These are phyloP conservation scores for Whalleya microplaca DNA, from an alignment of 2,329 filamentous ascomycete species.

Conservation along the genomic window DNA sequence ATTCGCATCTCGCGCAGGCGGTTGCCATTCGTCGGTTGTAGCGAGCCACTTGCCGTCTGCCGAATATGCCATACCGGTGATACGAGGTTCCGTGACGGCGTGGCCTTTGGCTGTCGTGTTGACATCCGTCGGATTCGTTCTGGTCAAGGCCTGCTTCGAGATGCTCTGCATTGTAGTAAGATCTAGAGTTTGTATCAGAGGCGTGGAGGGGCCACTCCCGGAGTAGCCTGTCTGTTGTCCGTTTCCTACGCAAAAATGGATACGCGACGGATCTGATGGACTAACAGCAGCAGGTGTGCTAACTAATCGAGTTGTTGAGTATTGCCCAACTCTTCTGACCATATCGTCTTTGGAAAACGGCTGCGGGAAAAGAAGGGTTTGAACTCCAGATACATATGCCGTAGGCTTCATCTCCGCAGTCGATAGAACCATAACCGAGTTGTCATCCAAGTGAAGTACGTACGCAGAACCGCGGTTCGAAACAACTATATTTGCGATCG, in stretches of 20 bases:
- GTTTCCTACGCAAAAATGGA: slow-evolving; percentile 70
- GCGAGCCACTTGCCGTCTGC: slow-evolving; percentile 86
- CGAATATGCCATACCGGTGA: slow-evolving; percentile 76
- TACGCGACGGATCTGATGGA: slow-evolving; percentile 63
- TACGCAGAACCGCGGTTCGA: slow-evolving; percentile 82
- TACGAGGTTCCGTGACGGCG: slow-evolving; percentile 75
- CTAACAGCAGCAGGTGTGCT: slow-evolving; percentile 64
- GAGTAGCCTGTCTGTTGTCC: slow-evolving; percentile 61
- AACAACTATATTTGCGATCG: slow-evolving; percentile 82
- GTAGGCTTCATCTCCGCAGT: slow-evolving; percentile 87
- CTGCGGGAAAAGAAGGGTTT: slow-evolving; percentile 60
- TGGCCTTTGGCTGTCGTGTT: slow-evolving; percentile 75
- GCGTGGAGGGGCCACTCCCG: slow-evolving; percentile 53
- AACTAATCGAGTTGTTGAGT: slow-evolving; percentile 49
- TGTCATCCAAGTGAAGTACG: slow-evolving; percentile 84
- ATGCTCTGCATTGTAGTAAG: slow-evolving; percentile 77
- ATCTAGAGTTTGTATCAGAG: slow-evolving; percentile 81
- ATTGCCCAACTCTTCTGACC: slow-evolving; percentile 55
- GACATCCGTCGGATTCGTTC: slow-evolving; percentile 83
- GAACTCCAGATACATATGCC: slow-evolving; percentile 82
- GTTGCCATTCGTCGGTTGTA: slow-evolving; percentile 89
- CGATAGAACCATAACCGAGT: slow-evolving; percentile 87
- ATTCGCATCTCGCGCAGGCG: slow-evolving; percentile 69
- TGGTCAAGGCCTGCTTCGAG: slow-evolving; percentile 83
- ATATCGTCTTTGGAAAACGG: slow-evolving; percentile 55